phyloP scores from a whole-genome alignment of 108 stramenopile species.

The Seminavis robusta region DNA sequence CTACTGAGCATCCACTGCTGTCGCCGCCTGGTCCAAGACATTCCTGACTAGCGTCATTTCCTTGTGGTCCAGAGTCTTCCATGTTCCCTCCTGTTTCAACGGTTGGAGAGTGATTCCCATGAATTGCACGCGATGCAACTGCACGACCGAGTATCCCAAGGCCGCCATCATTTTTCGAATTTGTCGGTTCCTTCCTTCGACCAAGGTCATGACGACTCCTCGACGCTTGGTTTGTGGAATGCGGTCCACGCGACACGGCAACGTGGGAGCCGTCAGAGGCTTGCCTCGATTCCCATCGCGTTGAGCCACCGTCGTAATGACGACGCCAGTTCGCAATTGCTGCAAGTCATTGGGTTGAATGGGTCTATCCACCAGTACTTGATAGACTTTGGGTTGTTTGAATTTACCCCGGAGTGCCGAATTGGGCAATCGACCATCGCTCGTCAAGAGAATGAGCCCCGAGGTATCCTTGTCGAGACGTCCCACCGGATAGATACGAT shows the following conservation, averaged over 20 bases:
- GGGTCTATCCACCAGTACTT: constrained; percentile 43
- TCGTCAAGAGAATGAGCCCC: constrained; percentile 63
- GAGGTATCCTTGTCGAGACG: constrained; percentile 77
- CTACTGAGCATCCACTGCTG: too few relatives aligned
- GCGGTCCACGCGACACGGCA: constrained; percentile 37
- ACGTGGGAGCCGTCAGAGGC: constrained; percentile 57
- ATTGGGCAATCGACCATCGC: constrained; percentile 79
- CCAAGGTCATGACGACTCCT: constrained; percentile 48
- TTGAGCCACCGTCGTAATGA: constrained; percentile 60
- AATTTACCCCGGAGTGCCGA: constrained; percentile 39
- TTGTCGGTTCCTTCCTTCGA: constrained; percentile 81
- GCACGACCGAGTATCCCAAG: constrained; percentile 47
- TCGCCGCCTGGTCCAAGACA: too few relatives aligned
- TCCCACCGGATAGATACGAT: constrained; percentile 80
- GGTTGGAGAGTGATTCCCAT: constrained; percentile 25
- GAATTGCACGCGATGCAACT: constrained; percentile 62
- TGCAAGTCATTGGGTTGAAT: constrained; percentile 34
- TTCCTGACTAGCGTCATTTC: too few relatives aligned
- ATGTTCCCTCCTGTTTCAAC: constrained; percentile 55
- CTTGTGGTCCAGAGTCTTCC: constrained; percentile 31
- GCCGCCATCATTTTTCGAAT: constrained; percentile 83
- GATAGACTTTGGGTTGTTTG: constrained; percentile 64
- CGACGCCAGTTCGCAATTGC: constrained; percentile 43
- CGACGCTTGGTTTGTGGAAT: constrained; percentile 10
- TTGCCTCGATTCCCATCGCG: constrained; percentile 42